Conservation (phyloP, 1,139 yeast species). For the Insectozyma bohioensis region DNA sequence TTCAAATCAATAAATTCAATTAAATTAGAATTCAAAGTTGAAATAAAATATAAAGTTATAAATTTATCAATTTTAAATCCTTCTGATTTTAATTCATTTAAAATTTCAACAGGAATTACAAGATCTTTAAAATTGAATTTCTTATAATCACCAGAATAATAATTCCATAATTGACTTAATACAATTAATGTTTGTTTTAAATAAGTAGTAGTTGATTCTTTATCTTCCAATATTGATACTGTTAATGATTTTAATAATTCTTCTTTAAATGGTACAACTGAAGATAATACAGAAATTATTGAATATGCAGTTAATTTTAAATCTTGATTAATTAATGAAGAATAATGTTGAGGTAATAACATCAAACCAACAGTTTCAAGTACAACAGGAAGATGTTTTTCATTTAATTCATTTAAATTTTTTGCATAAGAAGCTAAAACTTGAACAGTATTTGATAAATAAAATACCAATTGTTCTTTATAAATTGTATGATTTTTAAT, state of each 20-base stretch:
- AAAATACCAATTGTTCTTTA: conserved; percentile 74
- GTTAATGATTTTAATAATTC: conserved; percentile 69
- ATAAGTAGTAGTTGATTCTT: conserved; percentile 20
- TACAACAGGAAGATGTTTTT: conserved; percentile 48
- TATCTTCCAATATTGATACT: conserved; percentile 50
- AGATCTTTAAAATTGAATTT: conserved; percentile 19
- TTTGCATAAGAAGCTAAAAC: conserved; percentile 39
- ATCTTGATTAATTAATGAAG: conserved; percentile 50
- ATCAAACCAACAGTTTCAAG: conserved; percentile 58
- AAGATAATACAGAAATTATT: conserved; percentile 70
- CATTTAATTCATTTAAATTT: conserved; percentile 29
- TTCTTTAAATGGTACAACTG: conserved; percentile 66
- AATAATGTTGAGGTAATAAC: conserved; percentile 31
- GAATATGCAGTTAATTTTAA: conserved; percentile 84
- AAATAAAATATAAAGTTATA: conserved; percentile 27
- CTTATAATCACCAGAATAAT: conserved; percentile 20
- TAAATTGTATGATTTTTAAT: conserved; percentile 58
- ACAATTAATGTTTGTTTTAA: conserved; percentile 38
- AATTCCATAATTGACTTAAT: conserved; percentile 45
- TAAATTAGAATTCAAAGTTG: conserved; percentile 21
- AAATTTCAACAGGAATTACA: conserved; percentile 5
- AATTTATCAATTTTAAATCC: conserved; percentile 30
- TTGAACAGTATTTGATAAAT: conserved; percentile 74
- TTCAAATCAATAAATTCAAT: conserved; percentile 24
- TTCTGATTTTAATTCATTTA: conserved; percentile 20